These are phyloP conservation scores for Narthecium ossifragum DNA, from an alignment of 106 monocot genomes.

Conservation along the genomic window DNA sequence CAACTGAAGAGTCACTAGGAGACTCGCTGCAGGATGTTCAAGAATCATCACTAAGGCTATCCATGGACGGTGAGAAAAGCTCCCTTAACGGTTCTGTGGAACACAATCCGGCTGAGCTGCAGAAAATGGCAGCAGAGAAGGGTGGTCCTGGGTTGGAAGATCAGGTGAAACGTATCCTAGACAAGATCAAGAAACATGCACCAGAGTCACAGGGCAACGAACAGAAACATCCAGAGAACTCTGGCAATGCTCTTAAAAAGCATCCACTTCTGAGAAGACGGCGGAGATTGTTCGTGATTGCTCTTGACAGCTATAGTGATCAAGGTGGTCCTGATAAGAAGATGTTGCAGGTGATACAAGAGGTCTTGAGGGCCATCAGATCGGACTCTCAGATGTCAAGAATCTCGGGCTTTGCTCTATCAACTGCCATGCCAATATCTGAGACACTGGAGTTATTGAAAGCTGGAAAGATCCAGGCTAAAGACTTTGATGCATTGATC, in stretches of 20 bases:
- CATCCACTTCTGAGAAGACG: conserved; percentile 74
- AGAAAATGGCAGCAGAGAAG: conserved; percentile 10
- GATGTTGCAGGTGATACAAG: conserved; percentile 69
- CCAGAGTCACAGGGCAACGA: conserved; percentile 14
- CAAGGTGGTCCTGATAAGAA: conserved; percentile 61
- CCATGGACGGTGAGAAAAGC: conserved; percentile 60
- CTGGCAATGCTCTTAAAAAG: conserved; percentile 21
- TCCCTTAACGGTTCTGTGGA: conserved; percentile 34
- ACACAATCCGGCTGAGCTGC: conserved; percentile 18
- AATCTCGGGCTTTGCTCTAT: conserved; percentile 85
- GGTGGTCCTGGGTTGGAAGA: conserved; percentile 47
- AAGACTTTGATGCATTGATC: conserved; percentile 84
- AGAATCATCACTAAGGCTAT: conserved; percentile 73
- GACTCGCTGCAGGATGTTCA: conserved; percentile 86
- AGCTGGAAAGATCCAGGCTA: conserved; percentile 42
- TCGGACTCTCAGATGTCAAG: conserved; percentile 77
- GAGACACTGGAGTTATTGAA: conserved; percentile 58
- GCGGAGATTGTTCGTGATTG: conserved; percentile 70
- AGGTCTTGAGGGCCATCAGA: conserved; percentile 60
- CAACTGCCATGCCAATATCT: conserved; percentile 78
- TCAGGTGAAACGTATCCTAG: conserved; percentile 71
- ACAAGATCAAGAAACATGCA: conserved; percentile 42
- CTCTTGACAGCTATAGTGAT: conserved; percentile 67
- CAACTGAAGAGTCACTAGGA: conserved; percentile 44
- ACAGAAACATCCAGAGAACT: conserved; percentile 13